Conservation (phyloP, 805 yeast species). For the Yarrowia sp. region DNA sequence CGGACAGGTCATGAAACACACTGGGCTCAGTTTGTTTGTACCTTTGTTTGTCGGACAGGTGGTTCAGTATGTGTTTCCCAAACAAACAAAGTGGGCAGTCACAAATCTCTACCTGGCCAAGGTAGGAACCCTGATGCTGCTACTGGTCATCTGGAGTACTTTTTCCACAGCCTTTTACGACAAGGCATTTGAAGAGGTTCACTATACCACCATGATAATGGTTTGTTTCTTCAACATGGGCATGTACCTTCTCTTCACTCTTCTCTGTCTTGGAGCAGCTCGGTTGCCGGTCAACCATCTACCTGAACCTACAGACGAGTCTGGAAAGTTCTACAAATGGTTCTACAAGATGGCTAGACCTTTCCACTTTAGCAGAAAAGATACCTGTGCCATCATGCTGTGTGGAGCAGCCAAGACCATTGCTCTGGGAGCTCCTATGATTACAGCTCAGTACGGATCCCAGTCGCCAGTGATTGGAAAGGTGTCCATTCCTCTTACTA, state of each 20-base stretch:
- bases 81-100: conserved; percentile 58
- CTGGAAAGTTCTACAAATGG: conserved; percentile 45
- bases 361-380: conserved; percentile 65
- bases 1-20: conserved; percentile 76
- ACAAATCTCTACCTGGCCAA: conserved; percentile 60
- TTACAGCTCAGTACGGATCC: conserved; percentile 75
- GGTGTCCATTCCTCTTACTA: conserved; percentile 73
- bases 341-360: conserved; percentile 50
- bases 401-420: conserved; percentile 95
- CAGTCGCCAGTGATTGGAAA: conserved; percentile 52
- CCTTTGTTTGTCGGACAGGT: conserved; percentile 86
- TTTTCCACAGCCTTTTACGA: conserved; percentile 87
- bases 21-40: conserved; percentile 77
- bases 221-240: conserved; percentile 81
- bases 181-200: conserved; percentile 66
- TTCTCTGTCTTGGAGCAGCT: conserved; percentile 54
- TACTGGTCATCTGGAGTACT: conserved; percentile 72
- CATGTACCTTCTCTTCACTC: conserved; percentile 71
- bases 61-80: conserved; percentile 65
- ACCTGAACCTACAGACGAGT: conserved; percentile 46
- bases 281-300: conserved; percentile 37
- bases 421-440: conserved; percentile 80
- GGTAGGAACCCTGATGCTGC: conserved; percentile 75
- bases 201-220: conserved; percentile 66
- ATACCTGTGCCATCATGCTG: conserved; percentile 74